Evolutionary conservation across 805 yeast genomes (phyloP).

Genomic region (Saturnispora quitensis): DNA sequence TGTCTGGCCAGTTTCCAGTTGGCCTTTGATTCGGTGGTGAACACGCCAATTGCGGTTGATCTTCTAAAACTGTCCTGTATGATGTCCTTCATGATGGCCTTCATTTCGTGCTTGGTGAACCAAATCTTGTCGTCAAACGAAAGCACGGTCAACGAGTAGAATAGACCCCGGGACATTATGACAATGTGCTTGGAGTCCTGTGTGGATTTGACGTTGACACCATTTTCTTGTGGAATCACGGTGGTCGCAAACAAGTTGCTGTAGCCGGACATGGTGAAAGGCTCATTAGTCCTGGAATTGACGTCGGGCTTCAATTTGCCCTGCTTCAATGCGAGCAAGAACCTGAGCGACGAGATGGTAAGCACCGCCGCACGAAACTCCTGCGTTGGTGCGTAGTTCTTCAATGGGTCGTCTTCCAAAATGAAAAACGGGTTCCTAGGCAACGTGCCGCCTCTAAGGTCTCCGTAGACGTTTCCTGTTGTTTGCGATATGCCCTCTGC

Average conservation of each 20-base stretch:
- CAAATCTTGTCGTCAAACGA: conserved; percentile 36
- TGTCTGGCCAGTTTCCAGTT: conserved; percentile 40
- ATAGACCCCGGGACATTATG: conserved; percentile 41
- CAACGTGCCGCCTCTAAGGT: conserved; percentile 52
- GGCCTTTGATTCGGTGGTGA: conserved; percentile 44
- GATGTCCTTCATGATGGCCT: conserved; percentile 34
- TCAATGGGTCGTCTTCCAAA: conserved; percentile 64
- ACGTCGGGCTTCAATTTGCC: conserved; percentile 48
- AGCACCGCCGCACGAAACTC: conserved; percentile 59
- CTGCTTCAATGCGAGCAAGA: conserved; percentile 48
- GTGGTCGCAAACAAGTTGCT: conserved; percentile 61
- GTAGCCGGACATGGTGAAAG: conserved; percentile 63
- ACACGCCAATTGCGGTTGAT: conserved; percentile 37
- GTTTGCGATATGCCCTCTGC: conserved; percentile 36
- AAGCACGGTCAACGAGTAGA: conserved; percentile 40
- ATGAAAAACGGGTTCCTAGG: conserved; percentile 75
- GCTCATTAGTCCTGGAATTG: conserved; percentile 40
- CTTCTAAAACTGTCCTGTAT: conserved; percentile 35
- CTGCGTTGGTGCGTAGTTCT: conserved; percentile 51
- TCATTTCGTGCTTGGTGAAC: conserved; percentile 45
- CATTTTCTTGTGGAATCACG: conserved; percentile 38
- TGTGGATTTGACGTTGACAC: conserved; percentile 31
- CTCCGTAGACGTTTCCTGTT: conserved; percentile 54
- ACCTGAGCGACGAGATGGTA: conserved; percentile 57
- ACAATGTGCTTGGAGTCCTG: conserved; percentile 41